Evolutionary conservation across 305 asterid genomes (phyloP), one percentile per base, ranked within the genome.

Genomic region (Rubia tinctorum): DNA sequence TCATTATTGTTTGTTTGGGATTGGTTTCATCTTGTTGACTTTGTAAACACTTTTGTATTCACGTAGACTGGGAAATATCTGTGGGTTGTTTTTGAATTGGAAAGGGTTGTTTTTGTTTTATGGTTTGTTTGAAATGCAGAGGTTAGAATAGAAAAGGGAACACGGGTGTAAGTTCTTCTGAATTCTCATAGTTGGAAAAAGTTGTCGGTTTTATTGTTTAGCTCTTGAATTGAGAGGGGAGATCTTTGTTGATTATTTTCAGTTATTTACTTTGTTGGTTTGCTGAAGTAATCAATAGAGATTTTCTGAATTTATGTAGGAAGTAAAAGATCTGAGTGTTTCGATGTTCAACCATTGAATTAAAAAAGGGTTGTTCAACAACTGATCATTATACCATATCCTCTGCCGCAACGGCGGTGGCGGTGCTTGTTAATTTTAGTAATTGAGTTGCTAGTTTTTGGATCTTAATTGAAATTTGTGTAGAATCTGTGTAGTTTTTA

Each of bases 91-190:
- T 13, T 53, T 42, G 73, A 72, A 27, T 58, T 71, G 63, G 68
- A 69, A 80, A 60, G 68, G 80, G 66, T 22, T 74, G 65, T 8
- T 67, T 60, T 60, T 22, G 5, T 60, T 20, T 58, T 55, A 60
- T 63, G 61, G 58, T 15, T 42, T 18, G 37, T 73, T 51, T 71
- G 82, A 74, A 39, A 69, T 79, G n/a, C 80, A 88, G 97, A 74
- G 76, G 79, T 71, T 85, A 60, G 69, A 81, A 64, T 72, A 64
- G 63, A 71, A 81, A 78, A 71, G 95, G 79, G 65, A 82, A 71
- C 78, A 87, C 84, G 89, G 81, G 81, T 76, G 91, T 78, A 74
- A 72, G 75, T 75, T 81, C 82, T 75, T 66, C 76, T 0, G 59
- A 18, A 6, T 2, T 53, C 59, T 1, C n/a, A 49, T 51, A 51